Conservation (phyloP, 495 filamentous ascomycete genomes). For the Aspergillus incahuasiensis region DNA sequence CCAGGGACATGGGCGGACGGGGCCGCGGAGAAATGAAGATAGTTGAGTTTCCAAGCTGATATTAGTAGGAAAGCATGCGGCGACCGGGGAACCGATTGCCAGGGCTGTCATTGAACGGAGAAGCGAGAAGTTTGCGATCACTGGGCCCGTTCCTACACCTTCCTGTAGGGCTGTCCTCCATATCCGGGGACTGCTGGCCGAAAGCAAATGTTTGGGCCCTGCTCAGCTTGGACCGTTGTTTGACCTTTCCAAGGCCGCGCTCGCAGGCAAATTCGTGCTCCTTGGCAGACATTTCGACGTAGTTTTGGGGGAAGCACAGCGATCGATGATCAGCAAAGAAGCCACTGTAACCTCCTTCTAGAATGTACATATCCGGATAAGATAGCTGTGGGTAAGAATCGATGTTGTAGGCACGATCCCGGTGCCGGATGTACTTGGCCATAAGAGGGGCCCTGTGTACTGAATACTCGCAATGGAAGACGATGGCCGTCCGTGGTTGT, state of each 20-base stretch:
- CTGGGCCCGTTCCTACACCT: constrained; percentile 46
- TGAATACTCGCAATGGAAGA: constrained; percentile 98
- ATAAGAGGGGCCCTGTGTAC: constrained; percentile 96
- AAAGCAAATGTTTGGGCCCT: constrained; percentile 95
- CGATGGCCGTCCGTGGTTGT: constrained; percentile 67
- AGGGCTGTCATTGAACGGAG: constrained; percentile 52
- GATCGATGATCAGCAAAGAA: constrained; percentile 76
- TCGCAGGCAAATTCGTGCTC: constrained; percentile 89
- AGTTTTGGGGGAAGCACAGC: constrained; percentile 87
- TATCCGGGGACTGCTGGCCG: constrained; percentile 58
- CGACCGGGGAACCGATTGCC: constrained; percentile 54
- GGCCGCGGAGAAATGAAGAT: not conserved
- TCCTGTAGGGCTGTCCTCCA: constrained; percentile 78
- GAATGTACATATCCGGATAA: constrained; percentile 94
- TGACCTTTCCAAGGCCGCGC: constrained; percentile 84
- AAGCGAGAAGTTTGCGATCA: constrained; percentile 37
- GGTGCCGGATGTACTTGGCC: constrained; percentile 71
- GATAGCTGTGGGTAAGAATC: constrained; percentile 79
- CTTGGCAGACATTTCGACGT: constrained; percentile 90
- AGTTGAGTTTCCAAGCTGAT: not conserved
- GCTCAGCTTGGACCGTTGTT: constrained; percentile 74
- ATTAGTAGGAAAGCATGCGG: constrained; percentile 69
- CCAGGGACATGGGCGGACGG: not conserved
- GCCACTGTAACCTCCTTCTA: constrained; percentile 91
- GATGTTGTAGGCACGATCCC: constrained; percentile 77